Base-by-base conservation (phyloP, 140 eudicot species). In the Bidens hawaiensis region DNA sequence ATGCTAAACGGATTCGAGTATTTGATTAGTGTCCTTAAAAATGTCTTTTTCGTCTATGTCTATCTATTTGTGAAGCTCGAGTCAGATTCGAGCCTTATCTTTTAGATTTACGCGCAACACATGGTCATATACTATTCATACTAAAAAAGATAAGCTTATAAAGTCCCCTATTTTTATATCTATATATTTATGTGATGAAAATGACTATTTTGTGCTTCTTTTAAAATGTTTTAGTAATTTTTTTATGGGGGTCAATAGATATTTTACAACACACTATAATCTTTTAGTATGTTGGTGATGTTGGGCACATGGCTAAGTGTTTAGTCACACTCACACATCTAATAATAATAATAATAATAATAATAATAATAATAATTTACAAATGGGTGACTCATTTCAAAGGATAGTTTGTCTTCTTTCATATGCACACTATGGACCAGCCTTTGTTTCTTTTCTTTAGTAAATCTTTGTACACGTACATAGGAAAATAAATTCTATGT, bases 221-320 rank as follows among this genome's bases (percentile, higher is more conserved):
- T 59, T 49, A n/a, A 15, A 0, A 8, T 73, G 11, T 15, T 73
- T 28, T 22, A 46, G 15, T 21, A 21, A 8, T 1, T 19, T 8
- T 46, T 69, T 58, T 2, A 34, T 21, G 14, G 62, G 45, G 26
- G 41, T 47, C 48, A n/a, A n/a, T 4, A 7, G 25, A 10, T 34
- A 54, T 68, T 22, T 54, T 43, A n/a, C n/a, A n/a, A n/a, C n/a
- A n/a, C 51, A 4, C 10, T 33, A 6, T 33, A 6, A n/a, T n/a
- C n/a, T n/a, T n/a, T n/a, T n/a, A n/a, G n/a, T n/a, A n/a, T n/a
- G n/a, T 59, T 40, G 21, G 22, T 42, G 62, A 57, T 57, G n/a
- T 21, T 25, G 27, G 48, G 31, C 71, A 75, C 55, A 48, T 68
- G 80, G 75, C 51, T 52, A 15, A 18, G 57, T 75, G 21, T 60